Percentiles rank a stretch among this genome's conserved stretches.
Conservation (phyloP, 2,329 filamentous ascomycete species). For the Phoma sp. region DNA sequence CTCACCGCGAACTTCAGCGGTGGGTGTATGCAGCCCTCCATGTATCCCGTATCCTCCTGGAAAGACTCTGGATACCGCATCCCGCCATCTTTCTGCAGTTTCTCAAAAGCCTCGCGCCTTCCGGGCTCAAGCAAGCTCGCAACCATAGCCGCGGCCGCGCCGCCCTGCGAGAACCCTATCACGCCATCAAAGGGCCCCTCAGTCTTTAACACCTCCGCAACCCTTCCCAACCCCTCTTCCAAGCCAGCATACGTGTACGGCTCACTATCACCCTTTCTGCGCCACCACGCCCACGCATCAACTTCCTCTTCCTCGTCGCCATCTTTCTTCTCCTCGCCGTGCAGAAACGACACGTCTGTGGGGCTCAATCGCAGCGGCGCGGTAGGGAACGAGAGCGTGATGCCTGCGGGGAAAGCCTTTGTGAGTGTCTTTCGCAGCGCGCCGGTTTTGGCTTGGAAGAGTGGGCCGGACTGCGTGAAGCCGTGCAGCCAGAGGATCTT, state of each 20-base stretch:
- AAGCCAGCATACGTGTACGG: slow-evolving; percentile 68
- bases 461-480: slow-evolving; percentile 86
- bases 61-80: slow-evolving; percentile 61
- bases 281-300: slow-evolving; percentile 87
- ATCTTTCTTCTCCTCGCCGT: slow-evolving; percentile 38
- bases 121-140: slow-evolving; percentile 71
- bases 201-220: slow-evolving; percentile 57
- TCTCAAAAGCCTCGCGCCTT: slow-evolving; percentile 57
- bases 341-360: slow-evolving; percentile 61
- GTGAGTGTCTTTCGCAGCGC: slow-evolving; percentile 80
- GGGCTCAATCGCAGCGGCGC: slow-evolving; percentile 52
- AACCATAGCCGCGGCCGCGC: slow-evolving; percentile 72
- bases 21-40: slow-evolving; percentile 50
- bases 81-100: slow-evolving; percentile 46
- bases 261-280: slow-evolving; percentile 62
- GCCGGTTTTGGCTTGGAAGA: slow-evolving; percentile 88
- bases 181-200: slow-evolving; percentile 48
- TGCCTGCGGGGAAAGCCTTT: slow-evolving; percentile 70
- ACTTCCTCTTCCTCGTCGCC: slow-evolving; percentile 57
- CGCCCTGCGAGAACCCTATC: slow-evolving; percentile 47
- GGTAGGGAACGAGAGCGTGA: slow-evolving; percentile 57
- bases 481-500: slow-evolving; percentile 65
- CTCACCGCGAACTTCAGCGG: slow-evolving; percentile 73
- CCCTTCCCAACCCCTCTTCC: slow-evolving; percentile 67
- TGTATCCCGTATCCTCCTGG: slow-evolving; percentile 45